phyloP scores from a whole-genome alignment of 2,329 filamentous ascomycete genomes.

The Lasiodiplodia sp. region DNA sequence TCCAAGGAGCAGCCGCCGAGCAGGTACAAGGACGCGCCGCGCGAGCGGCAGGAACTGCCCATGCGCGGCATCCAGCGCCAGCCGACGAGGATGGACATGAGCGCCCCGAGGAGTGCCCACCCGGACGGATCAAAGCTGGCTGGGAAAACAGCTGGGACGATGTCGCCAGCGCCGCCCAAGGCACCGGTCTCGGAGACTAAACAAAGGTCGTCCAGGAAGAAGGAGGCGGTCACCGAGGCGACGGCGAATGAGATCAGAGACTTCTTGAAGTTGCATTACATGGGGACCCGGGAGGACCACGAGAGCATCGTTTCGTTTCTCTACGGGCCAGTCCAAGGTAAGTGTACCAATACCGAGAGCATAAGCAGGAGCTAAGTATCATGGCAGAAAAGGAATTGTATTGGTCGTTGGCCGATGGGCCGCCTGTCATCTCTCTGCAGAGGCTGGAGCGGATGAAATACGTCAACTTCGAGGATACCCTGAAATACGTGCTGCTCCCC shows the following conservation, averaged over 20 bases:
- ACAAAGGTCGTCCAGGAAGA: neutral
- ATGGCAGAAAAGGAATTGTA: neutral
- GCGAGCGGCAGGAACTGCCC: neutral
- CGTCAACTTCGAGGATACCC: neutral
- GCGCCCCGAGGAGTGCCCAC: neutral
- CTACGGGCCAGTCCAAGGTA: neutral
- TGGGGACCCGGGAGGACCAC: neutral
- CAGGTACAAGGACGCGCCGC: neutral
- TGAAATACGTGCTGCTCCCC: neutral
- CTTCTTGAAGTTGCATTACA: neutral
- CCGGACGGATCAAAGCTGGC: neutral
- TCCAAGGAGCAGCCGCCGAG: neutral
- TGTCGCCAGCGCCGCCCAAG: neutral
- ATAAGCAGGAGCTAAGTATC: neutral
- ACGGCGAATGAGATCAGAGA: neutral
- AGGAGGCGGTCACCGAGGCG: neutral
- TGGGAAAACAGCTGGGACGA: neutral
- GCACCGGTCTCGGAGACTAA: neutral
- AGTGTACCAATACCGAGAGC: fast-evolving
- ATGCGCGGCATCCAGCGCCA: neutral
- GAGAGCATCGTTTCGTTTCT: neutral
- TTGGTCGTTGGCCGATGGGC: neutral
- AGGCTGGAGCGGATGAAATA: neutral
- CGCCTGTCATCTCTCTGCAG: neutral
- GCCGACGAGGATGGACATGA: neutral